Evolutionary conservation across 2,329 filamentous ascomycete species (phyloP).

Genomic region (Fusarium armeniacum): DNA sequence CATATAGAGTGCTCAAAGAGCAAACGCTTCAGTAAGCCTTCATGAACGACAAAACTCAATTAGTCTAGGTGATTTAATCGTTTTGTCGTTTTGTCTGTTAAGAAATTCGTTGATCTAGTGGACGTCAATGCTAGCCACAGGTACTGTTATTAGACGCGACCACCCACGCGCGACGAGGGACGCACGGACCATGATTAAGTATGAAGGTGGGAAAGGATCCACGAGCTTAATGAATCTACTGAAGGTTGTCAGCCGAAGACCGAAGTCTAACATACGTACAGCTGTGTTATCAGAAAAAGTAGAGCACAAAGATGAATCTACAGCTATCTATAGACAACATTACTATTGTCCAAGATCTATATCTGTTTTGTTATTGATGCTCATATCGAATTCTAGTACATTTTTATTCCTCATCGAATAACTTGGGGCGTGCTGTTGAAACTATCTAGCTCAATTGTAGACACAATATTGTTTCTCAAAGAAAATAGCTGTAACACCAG

Average conservation of each 20-base stretch:
- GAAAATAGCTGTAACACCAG: not conserved
- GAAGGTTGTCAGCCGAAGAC: too few relatives aligned
- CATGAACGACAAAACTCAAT: not conserved
- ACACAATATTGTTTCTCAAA: not conserved
- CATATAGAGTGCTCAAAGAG: slow-evolving; percentile 6
- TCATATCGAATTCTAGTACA: not conserved
- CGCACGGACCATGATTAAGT: slow-evolving; percentile 30
- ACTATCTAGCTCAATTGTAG: not conserved
- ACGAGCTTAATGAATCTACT: not conserved
- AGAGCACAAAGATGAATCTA: not conserved
- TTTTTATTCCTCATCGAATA: not conserved
- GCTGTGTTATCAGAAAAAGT: too few relatives aligned
- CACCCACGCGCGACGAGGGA: slow-evolving; percentile 24
- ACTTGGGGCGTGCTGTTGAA: not conserved
- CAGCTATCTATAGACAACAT: not conserved
- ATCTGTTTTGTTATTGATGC: not conserved
- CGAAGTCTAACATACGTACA: too few relatives aligned
- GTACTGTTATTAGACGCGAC: too few relatives aligned
- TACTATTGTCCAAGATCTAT: not conserved
- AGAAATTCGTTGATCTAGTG: slow-evolving; percentile 27
- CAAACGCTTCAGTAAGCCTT: not conserved
- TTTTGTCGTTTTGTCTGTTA: too few relatives aligned
- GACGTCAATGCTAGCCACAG: slow-evolving; percentile 22
- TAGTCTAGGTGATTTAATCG: too few relatives aligned
- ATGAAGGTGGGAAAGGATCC: not conserved